Evolutionary conservation across 768 basidiomycete genomes (phyloP).

Genomic region (Amanita fuliginea): DNA sequence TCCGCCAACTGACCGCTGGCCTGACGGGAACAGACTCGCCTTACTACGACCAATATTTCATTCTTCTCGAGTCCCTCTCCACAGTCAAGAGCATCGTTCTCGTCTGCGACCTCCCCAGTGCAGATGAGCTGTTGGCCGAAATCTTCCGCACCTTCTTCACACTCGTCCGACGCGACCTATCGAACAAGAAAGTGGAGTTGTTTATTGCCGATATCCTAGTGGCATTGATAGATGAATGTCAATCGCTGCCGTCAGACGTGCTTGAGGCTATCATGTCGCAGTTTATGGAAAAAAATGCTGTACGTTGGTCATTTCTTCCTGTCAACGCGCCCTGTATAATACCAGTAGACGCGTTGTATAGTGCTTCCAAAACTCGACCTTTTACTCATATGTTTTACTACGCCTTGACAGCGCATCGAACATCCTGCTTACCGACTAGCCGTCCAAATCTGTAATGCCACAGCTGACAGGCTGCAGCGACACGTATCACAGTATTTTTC

Average conservation of each 20-base stretch:
- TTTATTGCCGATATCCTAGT: slow-evolving; percentile 86
- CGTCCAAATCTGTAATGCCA: slow-evolving; percentile 73
- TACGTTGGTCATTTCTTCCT: slow-evolving; percentile 22
- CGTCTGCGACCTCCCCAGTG: slow-evolving; percentile 81
- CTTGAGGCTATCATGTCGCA: slow-evolving; percentile 77
- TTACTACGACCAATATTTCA: slow-evolving; percentile 89
- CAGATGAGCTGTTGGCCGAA: slow-evolving; percentile 74
- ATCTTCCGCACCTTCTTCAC: slow-evolving; percentile 80
- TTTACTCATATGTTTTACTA: slow-evolving; percentile 5
- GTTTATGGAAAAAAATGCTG: slow-evolving; percentile 71
- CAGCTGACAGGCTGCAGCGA: slow-evolving; percentile 80
- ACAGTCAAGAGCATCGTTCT: slow-evolving; percentile 93
- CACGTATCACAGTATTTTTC: slow-evolving; percentile 90
- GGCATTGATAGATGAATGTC: slow-evolving; percentile 81
- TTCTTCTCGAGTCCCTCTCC: slow-evolving; percentile 87
- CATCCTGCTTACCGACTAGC: slow-evolving; percentile 76
- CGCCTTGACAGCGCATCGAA: slow-evolving; percentile 42
- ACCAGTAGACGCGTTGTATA: slow-evolving; percentile 4
- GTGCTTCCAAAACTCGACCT: neutral
- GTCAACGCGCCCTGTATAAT: slow-evolving; percentile 4
- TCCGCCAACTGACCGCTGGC: slow-evolving; percentile 67
- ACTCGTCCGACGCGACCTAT: slow-evolving; percentile 57
- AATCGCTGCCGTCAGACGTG: slow-evolving; percentile 65
- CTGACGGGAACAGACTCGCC: slow-evolving; percentile 70
- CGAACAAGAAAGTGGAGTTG: slow-evolving; percentile 69